These are phyloP conservation scores for Penicillium janthinellum DNA, from an alignment of 2,329 filamentous ascomycete genomes.

Conservation along the genomic window DNA sequence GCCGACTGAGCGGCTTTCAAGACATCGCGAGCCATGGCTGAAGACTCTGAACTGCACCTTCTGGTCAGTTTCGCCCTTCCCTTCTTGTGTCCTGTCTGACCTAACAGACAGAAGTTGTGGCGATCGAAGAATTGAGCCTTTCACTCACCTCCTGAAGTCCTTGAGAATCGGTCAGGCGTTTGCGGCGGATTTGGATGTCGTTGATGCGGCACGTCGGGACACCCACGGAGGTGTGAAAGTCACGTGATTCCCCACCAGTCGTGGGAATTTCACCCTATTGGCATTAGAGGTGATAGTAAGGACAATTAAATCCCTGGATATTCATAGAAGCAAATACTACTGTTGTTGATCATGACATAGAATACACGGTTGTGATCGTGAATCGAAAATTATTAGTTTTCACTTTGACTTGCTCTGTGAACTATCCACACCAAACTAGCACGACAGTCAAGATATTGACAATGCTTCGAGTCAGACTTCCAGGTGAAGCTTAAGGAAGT, in stretches of 20 bases:
- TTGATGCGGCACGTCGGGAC: constrained; percentile 19
- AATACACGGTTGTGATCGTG: too few relatives aligned
- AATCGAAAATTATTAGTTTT: too few relatives aligned
- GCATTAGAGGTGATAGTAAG: neutral
- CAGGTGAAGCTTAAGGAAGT: too few relatives aligned
- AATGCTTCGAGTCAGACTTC: neutral
- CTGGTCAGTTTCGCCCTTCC: constrained; percentile 9
- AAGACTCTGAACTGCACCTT: constrained; percentile 28
- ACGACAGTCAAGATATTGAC: neutral
- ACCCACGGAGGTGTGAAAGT: constrained; percentile 17
- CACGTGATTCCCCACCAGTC: neutral
- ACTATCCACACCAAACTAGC: neutral
- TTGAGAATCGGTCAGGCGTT: constrained; percentile 15
- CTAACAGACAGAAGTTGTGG: neutral
- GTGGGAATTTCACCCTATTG: neutral
- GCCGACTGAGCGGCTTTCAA: constrained; percentile 44
- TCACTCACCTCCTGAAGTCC: constrained; percentile 19
- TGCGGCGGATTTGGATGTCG: constrained; percentile 9
- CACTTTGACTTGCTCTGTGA: too few relatives aligned
- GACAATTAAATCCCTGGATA: too few relatives aligned
- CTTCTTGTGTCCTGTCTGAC: neutral
- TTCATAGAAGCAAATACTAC: too few relatives aligned
- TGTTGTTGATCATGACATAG: too few relatives aligned
- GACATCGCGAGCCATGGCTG: constrained; percentile 40
- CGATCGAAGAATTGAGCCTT: neutral